Conservation (phyloP, 306 rosid species). For the Castanea mollissima region DNA sequence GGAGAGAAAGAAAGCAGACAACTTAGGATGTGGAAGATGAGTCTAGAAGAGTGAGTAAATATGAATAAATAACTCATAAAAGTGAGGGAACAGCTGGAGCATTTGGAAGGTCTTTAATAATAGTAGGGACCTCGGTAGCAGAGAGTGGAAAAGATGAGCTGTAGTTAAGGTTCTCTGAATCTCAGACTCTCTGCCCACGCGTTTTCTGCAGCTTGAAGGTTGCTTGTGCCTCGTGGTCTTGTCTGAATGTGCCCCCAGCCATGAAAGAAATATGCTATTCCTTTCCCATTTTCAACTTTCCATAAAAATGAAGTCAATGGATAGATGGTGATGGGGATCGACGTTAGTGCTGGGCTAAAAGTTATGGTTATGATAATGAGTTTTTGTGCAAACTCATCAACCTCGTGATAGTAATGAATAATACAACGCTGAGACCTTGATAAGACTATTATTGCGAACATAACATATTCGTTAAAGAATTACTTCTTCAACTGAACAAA, state of each 20-base stretch:
- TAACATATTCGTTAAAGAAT: too few relatives aligned
- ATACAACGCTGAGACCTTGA: rapidly evolving
- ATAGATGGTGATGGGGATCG: too few relatives aligned
- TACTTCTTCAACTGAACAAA: too few relatives aligned
- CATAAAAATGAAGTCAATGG: too few relatives aligned
- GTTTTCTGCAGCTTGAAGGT: conserved; percentile 20
- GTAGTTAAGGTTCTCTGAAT: conserved; percentile 11
- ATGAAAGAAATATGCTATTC: neutral
- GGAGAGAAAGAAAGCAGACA: too few relatives aligned
- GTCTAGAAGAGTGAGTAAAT: neutral
- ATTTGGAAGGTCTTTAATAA: neutral
- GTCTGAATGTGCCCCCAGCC: neutral
- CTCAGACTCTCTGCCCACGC: conserved; percentile 16
- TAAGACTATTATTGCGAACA: too few relatives aligned
- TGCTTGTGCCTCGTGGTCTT: conserved; percentile 7
- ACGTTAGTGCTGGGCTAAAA: too few relatives aligned
- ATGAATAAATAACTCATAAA: neutral
- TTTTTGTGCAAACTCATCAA: too few relatives aligned
- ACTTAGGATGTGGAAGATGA: too few relatives aligned
- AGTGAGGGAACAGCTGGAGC: neutral
- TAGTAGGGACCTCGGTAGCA: neutral
- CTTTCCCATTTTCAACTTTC: too few relatives aligned
- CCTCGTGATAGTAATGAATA: too few relatives aligned
- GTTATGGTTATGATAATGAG: too few relatives aligned
- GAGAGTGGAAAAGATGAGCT: neutral